Percentiles rank a stretch among this genome's conserved stretches.
These are phyloP conservation scores for Globisporangium nunn DNA, from an alignment of 352 stramenopile genomes.

Conservation along the genomic window DNA sequence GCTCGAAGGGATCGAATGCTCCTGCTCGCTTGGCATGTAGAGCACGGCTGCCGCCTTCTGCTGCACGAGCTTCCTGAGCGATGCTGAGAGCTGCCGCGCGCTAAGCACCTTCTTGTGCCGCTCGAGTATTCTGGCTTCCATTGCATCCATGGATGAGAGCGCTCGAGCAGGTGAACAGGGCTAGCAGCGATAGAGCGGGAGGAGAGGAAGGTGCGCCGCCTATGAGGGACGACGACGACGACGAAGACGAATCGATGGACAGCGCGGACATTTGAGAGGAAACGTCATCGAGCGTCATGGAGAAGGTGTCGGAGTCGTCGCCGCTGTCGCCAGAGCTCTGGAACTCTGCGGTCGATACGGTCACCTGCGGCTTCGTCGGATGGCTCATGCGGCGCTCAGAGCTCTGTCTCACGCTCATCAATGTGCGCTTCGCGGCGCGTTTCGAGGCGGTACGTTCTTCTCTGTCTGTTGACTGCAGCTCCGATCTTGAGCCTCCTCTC, in stretches of 20 bases:
- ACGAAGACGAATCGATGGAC: too few species aligned
- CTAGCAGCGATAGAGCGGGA: background rate
- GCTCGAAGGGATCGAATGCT: conserved; percentile 72
- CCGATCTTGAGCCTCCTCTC: background rate
- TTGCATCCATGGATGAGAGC: conserved; percentile 22
- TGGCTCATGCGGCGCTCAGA: conserved; percentile 39
- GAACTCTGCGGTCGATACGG: conserved; percentile 40
- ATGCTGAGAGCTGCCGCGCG: conserved; percentile 56
- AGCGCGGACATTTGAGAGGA: too few species aligned
- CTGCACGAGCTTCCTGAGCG: conserved; percentile 67
- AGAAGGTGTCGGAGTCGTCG: conserved; percentile 1
- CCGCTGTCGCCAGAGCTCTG: conserved; percentile 42
- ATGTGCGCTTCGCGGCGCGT: conserved; percentile 31
- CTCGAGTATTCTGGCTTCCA: conserved; percentile 63
- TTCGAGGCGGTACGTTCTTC: conserved; percentile 29
- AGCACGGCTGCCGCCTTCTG: conserved; percentile 70
- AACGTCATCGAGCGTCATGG: background rate
- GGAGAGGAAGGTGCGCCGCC: background rate
- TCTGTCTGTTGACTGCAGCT: background rate
- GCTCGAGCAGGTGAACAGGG: too few species aligned
- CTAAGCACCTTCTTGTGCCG: conserved; percentile 66
- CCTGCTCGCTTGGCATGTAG: conserved; percentile 68
- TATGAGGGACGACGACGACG: too few species aligned
- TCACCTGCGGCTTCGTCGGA: conserved; percentile 31
- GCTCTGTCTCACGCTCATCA: conserved; percentile 25